Base-by-base conservation (phyloP, 23 red algal species). In the Chondrus crispus region DNA sequence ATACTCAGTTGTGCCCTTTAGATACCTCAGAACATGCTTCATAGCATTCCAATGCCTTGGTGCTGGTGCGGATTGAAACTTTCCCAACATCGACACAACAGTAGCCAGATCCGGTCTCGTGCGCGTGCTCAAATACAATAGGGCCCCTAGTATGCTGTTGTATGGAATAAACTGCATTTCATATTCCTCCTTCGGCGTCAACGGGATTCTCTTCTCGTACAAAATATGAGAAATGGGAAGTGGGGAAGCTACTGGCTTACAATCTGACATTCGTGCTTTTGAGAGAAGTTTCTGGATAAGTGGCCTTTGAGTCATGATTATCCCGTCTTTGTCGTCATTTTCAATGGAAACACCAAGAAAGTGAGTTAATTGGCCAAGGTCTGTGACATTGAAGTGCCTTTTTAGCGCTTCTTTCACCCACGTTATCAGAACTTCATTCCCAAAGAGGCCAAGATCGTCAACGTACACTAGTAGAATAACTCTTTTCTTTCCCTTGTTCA, bases 11-110 rank as follows among this genome's bases (percentile, higher is more conserved):
- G 84, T 76, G 42, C 84, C 84, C 38, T 74, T 69, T 40, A 88
- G 33, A 26, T 89, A 89, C 28, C 64, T 16, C 39, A 89, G 44
- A 14, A 78, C 85, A 2, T 74, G n/a, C 49, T 78, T 77, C 68
- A 73, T 48, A 18, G 36, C 68, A 4, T 57, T 35, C 69, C 85
- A 89, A 46, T 77, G 62, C 1, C 63, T 77, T 3, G 20, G 42
- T n/a, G 9, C 38, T 2, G 47, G 68, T 2, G 1, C 4, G 5
- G 43, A 16, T 19, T 26, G 18, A 55, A 7, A 74, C 8, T 52
- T 69, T 2, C 45, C 7, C 9, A 78, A 50, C 33, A 89, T 29
- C 19, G 46, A 57, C 2, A 77, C 69, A 4, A 68, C 68, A 28
- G 39, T 38, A 4, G 41, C 3, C 11, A 89, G 48, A 19, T 89